Evolutionary conservation across 352 stramenopile species (phyloP).

Genomic region (Phytophthora palmivora): DNA sequence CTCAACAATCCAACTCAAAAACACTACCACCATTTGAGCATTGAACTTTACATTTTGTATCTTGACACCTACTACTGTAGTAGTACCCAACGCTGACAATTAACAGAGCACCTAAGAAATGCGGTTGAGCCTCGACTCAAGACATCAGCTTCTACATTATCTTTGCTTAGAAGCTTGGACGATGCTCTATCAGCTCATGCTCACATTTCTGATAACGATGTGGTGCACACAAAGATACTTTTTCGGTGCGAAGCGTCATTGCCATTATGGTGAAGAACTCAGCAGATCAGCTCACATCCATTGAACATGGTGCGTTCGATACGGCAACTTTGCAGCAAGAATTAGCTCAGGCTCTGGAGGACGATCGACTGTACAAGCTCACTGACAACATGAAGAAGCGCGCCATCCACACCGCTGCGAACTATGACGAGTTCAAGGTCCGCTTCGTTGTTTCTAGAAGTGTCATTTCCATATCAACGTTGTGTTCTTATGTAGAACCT

Average conservation of each 20-base stretch:
- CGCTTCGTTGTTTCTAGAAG: neutral
- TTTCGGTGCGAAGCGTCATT: conserved; percentile 19
- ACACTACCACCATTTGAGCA: too few relatives aligned
- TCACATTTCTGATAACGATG: conserved; percentile 20
- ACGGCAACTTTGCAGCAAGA: conserved; percentile 78
- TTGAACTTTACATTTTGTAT: too few relatives aligned
- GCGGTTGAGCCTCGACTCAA: too few relatives aligned
- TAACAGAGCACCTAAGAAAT: too few relatives aligned
- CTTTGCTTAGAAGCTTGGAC: too few relatives aligned
- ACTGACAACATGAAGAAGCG: conserved; percentile 91
- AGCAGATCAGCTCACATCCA: conserved; percentile 62
- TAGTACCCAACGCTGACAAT: too few relatives aligned
- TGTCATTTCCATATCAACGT: neutral
- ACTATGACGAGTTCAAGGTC: conserved; percentile 90
- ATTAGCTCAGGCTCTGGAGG: conserved; percentile 72
- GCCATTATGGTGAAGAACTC: conserved; percentile 38
- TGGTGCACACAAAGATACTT: conserved; percentile 38
- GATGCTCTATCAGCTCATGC: too few relatives aligned
- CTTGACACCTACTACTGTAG: too few relatives aligned
- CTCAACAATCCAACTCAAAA: too few relatives aligned
- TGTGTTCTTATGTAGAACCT: conserved; percentile 58
- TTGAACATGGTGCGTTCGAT: conserved; percentile 81
- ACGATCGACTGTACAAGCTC: conserved; percentile 85
- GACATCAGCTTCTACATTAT: too few relatives aligned
- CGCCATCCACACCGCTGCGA: conserved; percentile 83